Base-by-base conservation (phyloP, 306 rosid genomes). In the Albizia julibrissin region DNA sequence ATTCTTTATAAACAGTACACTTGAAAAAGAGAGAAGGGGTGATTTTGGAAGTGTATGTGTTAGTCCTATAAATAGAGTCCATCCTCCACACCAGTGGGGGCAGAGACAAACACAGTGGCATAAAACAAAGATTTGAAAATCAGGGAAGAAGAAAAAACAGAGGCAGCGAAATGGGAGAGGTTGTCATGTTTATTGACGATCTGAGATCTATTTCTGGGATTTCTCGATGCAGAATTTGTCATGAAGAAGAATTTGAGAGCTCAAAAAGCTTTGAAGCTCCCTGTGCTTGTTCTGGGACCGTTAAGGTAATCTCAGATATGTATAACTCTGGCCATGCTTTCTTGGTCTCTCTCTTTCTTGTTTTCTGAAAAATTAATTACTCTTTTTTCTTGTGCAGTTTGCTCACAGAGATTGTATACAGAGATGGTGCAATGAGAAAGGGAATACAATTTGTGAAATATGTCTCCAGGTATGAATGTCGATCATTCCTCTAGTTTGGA, bases 371-470 rank as follows among this genome's bases (percentile, higher is more conserved):
- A 37, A 19, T n/a, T 29, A 3, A 13, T 31, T 3, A 11, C 52
- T 6, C 18, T 10, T 37, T 72, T 1, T 39, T 29, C 3, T 61
- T 76, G 4, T 50, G n/a, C 85, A 95, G 99, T 95, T 93, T 74
- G 99, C 99, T 13, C 99, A 95, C 69, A 89, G 99, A 86, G 98
- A 93, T 87, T 95, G 99, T 79, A 95, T 95, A 78, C 99, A 95
- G 79, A 91, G 88, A 76, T 95, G 99, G 99, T 95, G 99, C 78
- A 76, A 86, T 77, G 99, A 95, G 82, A 95, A 95, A 67, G 98
- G 99, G 79, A 89, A 88, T 64, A 92, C 98, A 29, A 88, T 85
- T 27, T 95, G 99, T 77, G 99, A 95, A 90, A 93, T 95, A 11
- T 95, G 99, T 47, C 94, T 95, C 69, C 98, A 93, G 94, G 99